A percentile compares a stretch with the other conserved stretches of the same genome.
phyloP scores from a whole-genome alignment of 305 asterid genomes.

The Plantago lanceolata region DNA sequence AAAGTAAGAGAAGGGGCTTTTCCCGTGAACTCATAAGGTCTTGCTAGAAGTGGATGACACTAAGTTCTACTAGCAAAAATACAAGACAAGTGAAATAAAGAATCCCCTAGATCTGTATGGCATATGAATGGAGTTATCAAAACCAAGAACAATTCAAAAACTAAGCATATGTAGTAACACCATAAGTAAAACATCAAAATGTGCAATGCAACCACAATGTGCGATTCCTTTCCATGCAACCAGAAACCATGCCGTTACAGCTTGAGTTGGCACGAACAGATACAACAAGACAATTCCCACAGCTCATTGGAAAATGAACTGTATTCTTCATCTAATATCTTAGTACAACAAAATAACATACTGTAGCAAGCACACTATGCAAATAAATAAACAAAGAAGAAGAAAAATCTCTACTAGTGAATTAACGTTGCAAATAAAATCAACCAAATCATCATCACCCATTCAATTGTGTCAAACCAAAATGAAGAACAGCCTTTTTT shows the following conservation, averaged over 20 bases:
- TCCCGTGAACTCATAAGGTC: conserved; percentile 2
- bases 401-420: too few relatives aligned
- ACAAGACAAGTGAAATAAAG: background rate
- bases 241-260: background rate
- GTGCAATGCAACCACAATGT: background rate
- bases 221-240: background rate
- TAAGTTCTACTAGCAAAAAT: background rate
- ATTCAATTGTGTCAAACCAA: too few relatives aligned
- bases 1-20: conserved; percentile 15
- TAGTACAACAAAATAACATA: conserved; percentile 3
- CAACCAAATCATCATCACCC: too few relatives aligned
- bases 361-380: background rate
- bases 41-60: background rate
- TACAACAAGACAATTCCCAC: background rate
- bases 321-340: background rate
- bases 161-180: background rate
- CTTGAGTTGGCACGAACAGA: background rate
- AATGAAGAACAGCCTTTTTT: background rate
- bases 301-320: background rate
- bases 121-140: background rate
- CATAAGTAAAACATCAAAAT: background rate
- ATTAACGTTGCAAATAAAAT: too few relatives aligned
- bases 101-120: background rate
- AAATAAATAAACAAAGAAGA: background rate
- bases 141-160: conserved; percentile 2